Percentiles rank a stretch among this genome's conserved stretches.
Conservation (phyloP, 345 rosid species). For the Euphorbia pulcherrima region DNA sequence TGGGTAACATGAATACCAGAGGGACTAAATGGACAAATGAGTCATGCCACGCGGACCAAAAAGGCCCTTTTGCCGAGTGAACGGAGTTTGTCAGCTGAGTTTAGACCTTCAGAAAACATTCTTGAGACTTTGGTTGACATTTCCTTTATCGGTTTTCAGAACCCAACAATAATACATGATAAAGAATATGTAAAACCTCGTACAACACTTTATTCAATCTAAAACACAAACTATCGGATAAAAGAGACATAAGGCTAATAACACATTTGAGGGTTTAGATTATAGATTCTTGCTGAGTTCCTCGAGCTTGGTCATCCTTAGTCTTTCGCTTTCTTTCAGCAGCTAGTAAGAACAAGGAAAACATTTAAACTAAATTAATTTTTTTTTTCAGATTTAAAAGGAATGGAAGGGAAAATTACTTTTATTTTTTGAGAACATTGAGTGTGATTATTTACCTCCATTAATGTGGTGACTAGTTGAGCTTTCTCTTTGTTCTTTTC, state of each 20-base stretch:
- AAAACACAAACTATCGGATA: neutral
- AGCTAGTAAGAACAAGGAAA: slow-evolving; percentile 32
- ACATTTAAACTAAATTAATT: neutral
- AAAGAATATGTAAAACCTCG: neutral
- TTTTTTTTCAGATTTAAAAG: neutral
- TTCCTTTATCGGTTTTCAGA: neutral
- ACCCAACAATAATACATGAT: neutral
- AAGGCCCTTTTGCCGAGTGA: no score
- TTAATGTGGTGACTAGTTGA: slow-evolving; percentile 39
- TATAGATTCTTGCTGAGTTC: slow-evolving; percentile 65
- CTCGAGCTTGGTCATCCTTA: slow-evolving; percentile 68
- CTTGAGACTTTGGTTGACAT: neutral
- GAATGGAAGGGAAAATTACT: neutral
- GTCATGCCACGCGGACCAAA: no score
- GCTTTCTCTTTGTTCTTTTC: slow-evolving; percentile 72
- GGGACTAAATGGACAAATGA: no score
- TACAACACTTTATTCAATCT: neutral
- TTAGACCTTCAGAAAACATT: neutral
- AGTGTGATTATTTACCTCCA: slow-evolving; percentile 38
- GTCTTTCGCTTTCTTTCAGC: slow-evolving; percentile 60
- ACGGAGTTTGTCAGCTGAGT: neutral
- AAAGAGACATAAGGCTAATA: neutral
- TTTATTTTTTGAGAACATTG: neutral
- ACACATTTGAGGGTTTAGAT: slow-evolving; percentile 2
- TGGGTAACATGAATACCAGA: no score